Conservation (phyloP, 2,329 filamentous ascomycete species). For the Calonectria pteridis region DNA sequence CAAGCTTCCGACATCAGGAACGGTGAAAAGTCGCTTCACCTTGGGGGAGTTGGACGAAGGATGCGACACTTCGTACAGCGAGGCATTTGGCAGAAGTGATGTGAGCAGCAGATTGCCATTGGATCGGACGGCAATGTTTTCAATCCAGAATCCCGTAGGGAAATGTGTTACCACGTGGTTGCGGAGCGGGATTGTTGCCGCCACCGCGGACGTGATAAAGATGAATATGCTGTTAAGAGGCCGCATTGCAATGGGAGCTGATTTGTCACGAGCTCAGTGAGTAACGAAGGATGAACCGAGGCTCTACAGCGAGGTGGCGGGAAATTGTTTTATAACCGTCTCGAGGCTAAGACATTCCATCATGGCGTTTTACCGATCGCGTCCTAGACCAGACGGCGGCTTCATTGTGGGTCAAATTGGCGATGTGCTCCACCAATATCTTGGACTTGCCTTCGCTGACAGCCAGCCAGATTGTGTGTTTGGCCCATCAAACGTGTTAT, state of each 20-base stretch:
- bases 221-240: not conserved
- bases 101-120: constrained; percentile 11
- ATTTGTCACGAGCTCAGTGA: not conserved
- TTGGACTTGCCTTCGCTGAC: not conserved
- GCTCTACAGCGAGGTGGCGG: not conserved
- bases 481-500: not conserved
- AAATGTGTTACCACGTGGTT: not conserved
- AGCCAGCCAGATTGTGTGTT: not conserved
- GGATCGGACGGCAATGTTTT: constrained; percentile 1
- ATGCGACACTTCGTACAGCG: not conserved
- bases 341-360: not conserved
- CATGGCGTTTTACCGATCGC: not conserved
- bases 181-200: not conserved
- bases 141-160: not conserved
- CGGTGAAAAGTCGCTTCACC: not conserved
- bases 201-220: not conserved
- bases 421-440: not conserved
- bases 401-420: not conserved
- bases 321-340: not conserved
- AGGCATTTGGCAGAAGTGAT: not conserved
- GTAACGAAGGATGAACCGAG: not conserved
- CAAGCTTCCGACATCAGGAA: not conserved
- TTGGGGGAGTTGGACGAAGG: not conserved
- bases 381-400: not conserved
- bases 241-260: not conserved